Percentiles rank a stretch among this genome's conserved stretches.
Evolutionary conservation across 768 basidiomycete genomes (phyloP).

Genomic region (Psilocybe cyanescens): DNA sequence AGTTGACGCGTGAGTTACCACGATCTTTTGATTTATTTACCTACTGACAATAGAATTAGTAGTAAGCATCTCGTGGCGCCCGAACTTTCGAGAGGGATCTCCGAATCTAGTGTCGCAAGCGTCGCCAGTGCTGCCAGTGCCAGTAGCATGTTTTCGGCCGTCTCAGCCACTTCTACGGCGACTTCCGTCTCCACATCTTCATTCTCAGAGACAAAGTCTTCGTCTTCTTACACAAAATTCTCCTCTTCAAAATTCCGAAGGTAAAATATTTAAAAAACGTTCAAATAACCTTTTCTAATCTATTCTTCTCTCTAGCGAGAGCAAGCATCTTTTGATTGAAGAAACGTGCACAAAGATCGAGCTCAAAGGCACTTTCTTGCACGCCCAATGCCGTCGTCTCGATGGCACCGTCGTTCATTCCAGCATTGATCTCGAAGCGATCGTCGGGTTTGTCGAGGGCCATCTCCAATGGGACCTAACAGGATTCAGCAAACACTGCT

Average conservation of each 20-base stretch:
- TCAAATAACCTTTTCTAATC: too few relatives aligned
- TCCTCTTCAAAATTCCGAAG: slow-evolving; percentile 18
- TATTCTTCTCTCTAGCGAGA: slow-evolving; percentile 7
- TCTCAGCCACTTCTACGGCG: slow-evolving; percentile 12
- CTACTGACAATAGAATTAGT: background rate
- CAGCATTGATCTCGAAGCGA: slow-evolving; percentile 18
- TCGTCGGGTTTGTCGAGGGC: slow-evolving; percentile 17
- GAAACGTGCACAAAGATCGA: slow-evolving; percentile 18
- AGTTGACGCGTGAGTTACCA: slow-evolving; percentile 6
- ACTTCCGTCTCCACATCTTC: slow-evolving; percentile 14
- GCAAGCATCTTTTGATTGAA: slow-evolving; percentile 19
- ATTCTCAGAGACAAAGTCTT: slow-evolving; percentile 8
- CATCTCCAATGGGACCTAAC: slow-evolving; percentile 18
- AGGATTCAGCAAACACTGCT: slow-evolving; percentile 19
- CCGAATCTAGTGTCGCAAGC: slow-evolving; percentile 4
- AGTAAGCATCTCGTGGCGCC: slow-evolving; percentile 2
- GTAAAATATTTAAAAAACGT: background rate
- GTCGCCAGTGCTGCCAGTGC: slow-evolving; percentile 7
- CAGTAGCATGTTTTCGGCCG: slow-evolving; percentile 7
- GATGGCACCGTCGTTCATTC: slow-evolving; percentile 17
- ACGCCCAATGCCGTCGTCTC: slow-evolving; percentile 17
- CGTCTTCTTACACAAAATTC: slow-evolving; percentile 12
- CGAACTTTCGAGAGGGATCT: slow-evolving; percentile 3
- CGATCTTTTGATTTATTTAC: background rate
- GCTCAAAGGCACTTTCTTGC: slow-evolving; percentile 18